Evolutionary conservation across 495 filamentous ascomycete genomes (phyloP).

Genomic region (Hyaloscypha finlandica): DNA sequence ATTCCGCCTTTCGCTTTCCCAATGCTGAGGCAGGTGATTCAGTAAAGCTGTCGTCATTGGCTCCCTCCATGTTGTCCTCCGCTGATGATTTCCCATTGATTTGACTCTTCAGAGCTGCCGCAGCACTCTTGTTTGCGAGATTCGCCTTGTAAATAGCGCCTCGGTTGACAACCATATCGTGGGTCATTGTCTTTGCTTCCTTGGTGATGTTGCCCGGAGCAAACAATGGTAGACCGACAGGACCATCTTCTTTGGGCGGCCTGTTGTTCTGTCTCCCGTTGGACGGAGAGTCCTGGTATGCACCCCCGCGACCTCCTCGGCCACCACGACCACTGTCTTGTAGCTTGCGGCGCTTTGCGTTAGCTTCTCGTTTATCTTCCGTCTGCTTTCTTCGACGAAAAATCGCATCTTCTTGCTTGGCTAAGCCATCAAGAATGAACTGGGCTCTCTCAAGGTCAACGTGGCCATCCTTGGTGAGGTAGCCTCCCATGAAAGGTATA

Average conservation of each 20-base stretch:
- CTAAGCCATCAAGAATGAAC: constrained; percentile 82
- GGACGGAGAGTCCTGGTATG: constrained; percentile 26
- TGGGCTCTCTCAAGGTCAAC: constrained; percentile 88
- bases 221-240: constrained; percentile 31
- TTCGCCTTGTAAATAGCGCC: constrained; percentile 75
- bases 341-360: constrained; percentile 74
- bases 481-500: constrained; percentile 87
- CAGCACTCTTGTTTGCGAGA: constrained; percentile 90
- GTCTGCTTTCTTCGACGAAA: constrained; percentile 80
- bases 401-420: constrained; percentile 94
- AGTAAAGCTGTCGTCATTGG: constrained; percentile 25
- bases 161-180: constrained; percentile 86
- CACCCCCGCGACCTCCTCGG: constrained; percentile 48
- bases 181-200: constrained; percentile 63
- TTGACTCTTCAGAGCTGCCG: constrained; percentile 82
- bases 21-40: constrained; percentile 42
- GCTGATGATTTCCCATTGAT: constrained; percentile 48
- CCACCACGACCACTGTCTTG: constrained; percentile 56
- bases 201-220: constrained; percentile 60
- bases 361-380: constrained; percentile 79
- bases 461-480: constrained; percentile 90
- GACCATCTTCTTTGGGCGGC: constrained; percentile 16
- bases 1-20: constrained; percentile 58
- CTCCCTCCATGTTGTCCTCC: constrained; percentile 16
- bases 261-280: constrained; percentile 29